Percentiles rank a stretch among this genome's conserved stretches.
Evolutionary conservation across 345 rosid species (phyloP).

Genomic region (Mangifera indica): DNA sequence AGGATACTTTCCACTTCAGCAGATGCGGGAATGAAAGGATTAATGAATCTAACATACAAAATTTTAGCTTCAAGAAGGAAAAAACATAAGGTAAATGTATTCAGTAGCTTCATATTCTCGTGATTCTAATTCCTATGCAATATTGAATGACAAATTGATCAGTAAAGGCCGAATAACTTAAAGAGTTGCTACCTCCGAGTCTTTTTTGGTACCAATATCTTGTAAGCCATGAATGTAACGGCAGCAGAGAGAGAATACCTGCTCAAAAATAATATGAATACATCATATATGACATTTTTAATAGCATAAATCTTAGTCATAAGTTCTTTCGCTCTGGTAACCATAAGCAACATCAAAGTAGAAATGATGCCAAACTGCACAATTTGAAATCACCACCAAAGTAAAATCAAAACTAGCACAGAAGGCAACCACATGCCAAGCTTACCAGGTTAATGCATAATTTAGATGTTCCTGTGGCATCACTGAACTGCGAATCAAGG

Average conservation of each 20-base stretch:
- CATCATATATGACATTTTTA: neutral
- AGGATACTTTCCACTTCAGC: neutral
- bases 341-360: neutral
- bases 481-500: slow-evolving; percentile 84
- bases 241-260: slow-evolving; percentile 96
- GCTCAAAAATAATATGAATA: slow-evolving; percentile 18
- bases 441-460: slow-evolving; percentile 85
- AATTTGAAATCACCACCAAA: neutral
- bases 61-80: neutral
- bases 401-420: neutral
- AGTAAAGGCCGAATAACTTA: neutral
- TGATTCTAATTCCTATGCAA: neutral
- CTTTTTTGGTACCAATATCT: slow-evolving; percentile 57
- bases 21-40: neutral
- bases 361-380: neutral
- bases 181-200: slow-evolving; percentile 40
- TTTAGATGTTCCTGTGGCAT: slow-evolving; percentile 98
- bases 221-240: slow-evolving; percentile 88
- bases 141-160: neutral
- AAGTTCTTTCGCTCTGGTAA: neutral
- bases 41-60: neutral
- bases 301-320: neutral
- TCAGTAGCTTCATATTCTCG: neutral
- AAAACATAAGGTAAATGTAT: neutral
- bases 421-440: neutral